Conservation (phyloP, 495 filamentous ascomycete genomes). For the Penicilliopsis zonata region DNA sequence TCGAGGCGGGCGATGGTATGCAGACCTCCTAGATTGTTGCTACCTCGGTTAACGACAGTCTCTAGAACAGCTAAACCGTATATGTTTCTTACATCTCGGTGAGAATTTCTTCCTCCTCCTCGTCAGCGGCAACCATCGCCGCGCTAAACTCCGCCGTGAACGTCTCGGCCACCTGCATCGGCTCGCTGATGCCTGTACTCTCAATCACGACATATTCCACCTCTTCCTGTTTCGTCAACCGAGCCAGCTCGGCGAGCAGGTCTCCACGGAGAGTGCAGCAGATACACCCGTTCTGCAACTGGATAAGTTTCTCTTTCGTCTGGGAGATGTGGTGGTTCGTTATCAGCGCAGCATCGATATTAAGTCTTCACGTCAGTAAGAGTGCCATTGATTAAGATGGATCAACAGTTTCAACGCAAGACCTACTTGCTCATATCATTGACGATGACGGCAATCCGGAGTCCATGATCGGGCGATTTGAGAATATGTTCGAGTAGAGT, state of each 20-base stretch:
- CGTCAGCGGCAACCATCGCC: constrained; percentile 28
- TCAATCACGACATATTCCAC: constrained; percentile 50
- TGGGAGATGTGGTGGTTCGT: constrained; percentile 36
- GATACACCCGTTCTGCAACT: constrained; percentile 51
- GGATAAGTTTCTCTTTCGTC: constrained; percentile 45
- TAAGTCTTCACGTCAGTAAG: constrained; percentile 32
- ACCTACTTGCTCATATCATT: constrained; percentile 43
- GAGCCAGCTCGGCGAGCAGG: constrained; percentile 40
- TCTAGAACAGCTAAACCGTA: background rate
- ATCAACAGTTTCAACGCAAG: too few species aligned
- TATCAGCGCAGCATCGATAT: constrained; percentile 45
- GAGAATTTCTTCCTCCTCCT: constrained; percentile 12
- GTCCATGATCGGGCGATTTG: constrained; percentile 37
- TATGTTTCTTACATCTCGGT: too few species aligned
- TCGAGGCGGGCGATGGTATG: constrained; percentile 43
- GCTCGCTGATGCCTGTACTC: constrained; percentile 49
- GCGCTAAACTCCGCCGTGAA: constrained; percentile 40
- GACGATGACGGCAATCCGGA: constrained; percentile 43
- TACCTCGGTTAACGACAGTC: constrained; percentile 10
- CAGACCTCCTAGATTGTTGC: constrained; percentile 36
- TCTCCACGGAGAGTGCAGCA: constrained; percentile 50
- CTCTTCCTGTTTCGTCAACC: constrained; percentile 31
- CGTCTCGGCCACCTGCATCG: constrained; percentile 51
- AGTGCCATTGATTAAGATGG: too few species aligned
- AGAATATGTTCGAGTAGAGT: constrained; percentile 46